Conservation (phyloP, 2,329 filamentous ascomycete species). For the Proliferodiscus dingleyae region DNA sequence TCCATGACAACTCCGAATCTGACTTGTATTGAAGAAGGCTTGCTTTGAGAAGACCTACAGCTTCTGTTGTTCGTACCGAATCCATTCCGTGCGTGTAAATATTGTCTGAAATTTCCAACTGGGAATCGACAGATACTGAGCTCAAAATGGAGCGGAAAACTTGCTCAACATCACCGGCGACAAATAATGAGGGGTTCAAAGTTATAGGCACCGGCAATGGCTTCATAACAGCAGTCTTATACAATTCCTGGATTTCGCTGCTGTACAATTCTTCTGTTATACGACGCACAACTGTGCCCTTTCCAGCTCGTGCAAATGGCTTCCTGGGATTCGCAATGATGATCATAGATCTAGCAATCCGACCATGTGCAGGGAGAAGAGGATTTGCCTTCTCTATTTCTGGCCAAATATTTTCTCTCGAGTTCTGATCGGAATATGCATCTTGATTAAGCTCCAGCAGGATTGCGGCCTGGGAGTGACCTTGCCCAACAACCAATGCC, state of each 20-base stretch:
- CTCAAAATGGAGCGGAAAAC: neutral
- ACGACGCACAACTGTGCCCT: conserved; percentile 14
- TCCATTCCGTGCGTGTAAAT: neutral
- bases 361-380: conserved; percentile 15
- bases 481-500: conserved; percentile 34
- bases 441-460: conserved; percentile 14
- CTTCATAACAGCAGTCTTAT: too few species aligned
- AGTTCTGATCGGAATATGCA: neutral
- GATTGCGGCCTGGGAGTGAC: conserved; percentile 13
- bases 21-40: neutral
- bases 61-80: neutral
- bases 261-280: conserved; percentile 7
- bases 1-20: neutral
- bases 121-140: neutral
- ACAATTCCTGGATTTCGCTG: conserved; percentile 10
- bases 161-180: neutral
- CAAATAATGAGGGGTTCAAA: neutral
- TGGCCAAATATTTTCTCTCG: conserved; percentile 15
- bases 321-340: conserved; percentile 10
- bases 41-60: neutral
- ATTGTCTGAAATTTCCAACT: neutral
- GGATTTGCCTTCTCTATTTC: conserved; percentile 15
- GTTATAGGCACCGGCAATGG: too few species aligned
- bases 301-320: conserved; percentile 13
- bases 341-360: conserved; percentile 12